A percentile compares a stretch with the other conserved stretches of the same genome.
Conservation (phyloP, 2,329 filamentous ascomycete genomes). For the Aspergillus jensenii region DNA sequence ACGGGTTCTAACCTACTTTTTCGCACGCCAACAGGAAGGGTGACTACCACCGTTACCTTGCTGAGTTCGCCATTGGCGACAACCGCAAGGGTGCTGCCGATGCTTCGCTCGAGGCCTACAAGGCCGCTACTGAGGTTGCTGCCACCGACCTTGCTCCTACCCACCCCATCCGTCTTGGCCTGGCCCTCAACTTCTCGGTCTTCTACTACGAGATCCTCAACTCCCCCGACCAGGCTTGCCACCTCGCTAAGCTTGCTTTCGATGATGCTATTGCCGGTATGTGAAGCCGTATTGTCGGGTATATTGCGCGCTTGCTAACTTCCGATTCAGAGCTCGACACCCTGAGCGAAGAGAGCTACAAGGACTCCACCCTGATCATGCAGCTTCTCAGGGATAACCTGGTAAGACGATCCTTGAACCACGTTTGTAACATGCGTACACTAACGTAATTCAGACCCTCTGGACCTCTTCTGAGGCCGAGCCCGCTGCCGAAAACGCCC, state of each 20-base stretch:
- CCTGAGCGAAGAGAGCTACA: conserved; percentile 97
- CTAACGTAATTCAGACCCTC: conserved; percentile 69
- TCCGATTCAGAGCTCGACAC: conserved; percentile 77
- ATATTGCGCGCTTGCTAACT: conserved; percentile 21
- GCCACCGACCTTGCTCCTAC: conserved; percentile 86
- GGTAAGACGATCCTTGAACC: conserved; percentile 51
- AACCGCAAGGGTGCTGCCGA: conserved; percentile 93
- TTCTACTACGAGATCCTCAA: conserved; percentile 99
- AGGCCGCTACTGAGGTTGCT: conserved; percentile 86
- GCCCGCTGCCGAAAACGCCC: conserved; percentile 59
- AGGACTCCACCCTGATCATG: conserved; percentile 98
- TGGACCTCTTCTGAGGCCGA: conserved; percentile 99
- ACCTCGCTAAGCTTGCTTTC: conserved; percentile 93
- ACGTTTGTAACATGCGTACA: not conserved
- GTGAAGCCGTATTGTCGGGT: conserved; percentile 26
- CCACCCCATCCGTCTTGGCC: conserved; percentile 88
- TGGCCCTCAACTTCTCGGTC: conserved; percentile 94
- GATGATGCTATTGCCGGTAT: conserved; percentile 89
- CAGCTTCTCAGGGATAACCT: conserved; percentile 96
- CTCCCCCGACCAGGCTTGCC: conserved; percentile 96
- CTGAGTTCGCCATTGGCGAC: conserved; percentile 92
- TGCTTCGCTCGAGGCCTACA: conserved; percentile 96
- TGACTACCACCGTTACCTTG: conserved; percentile 98
- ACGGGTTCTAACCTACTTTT: conserved; percentile 15
- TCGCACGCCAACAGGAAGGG: conserved; percentile 71